These are phyloP conservation scores for Chlamydomonas applanata DNA, from an alignment of 139 green algal species.

Conservation along the genomic window DNA sequence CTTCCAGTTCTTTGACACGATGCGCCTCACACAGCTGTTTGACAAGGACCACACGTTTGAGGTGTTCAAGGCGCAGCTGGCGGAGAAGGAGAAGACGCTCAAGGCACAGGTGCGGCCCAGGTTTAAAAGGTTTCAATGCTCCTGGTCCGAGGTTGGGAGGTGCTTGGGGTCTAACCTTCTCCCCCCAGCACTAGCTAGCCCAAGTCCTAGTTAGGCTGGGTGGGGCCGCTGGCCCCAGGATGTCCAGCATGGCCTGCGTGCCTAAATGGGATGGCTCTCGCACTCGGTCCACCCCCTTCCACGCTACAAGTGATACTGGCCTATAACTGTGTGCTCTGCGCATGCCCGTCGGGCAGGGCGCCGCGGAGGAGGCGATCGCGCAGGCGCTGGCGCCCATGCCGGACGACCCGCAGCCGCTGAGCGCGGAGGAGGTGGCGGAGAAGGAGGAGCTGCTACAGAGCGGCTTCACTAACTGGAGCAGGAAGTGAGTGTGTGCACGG, in stretches of 20 bases:
- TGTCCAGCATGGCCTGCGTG: no score
- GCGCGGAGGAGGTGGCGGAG: slow-evolving; percentile 78
- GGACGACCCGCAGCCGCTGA: slow-evolving; percentile 84
- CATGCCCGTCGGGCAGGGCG: slow-evolving; percentile 50
- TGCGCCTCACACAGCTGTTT: slow-evolving; percentile 76
- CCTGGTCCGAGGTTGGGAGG: no score
- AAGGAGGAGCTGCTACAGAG: slow-evolving; percentile 62
- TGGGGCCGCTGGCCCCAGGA: no score
- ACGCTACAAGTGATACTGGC: no score
- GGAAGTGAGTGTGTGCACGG: slow-evolving; percentile 21
- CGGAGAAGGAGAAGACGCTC: slow-evolving; percentile 49
- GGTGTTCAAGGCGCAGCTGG: slow-evolving; percentile 59
- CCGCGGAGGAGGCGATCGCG: slow-evolving; percentile 65
- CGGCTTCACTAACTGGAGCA: slow-evolving; percentile 91
- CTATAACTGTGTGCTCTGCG: no score
- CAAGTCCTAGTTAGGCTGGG: no score
- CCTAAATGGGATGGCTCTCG: no score
- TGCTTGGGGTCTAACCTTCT: no score
- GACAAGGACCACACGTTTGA: slow-evolving; percentile 85
- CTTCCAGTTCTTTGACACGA: slow-evolving; percentile 97
- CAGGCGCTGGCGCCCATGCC: slow-evolving; percentile 47
- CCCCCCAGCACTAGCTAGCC: no score
- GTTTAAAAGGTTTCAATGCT: no score
- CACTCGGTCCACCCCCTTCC: no score
- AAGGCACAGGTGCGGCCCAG: background rate